These are phyloP conservation scores for Wallacemonas sp. DNA, from an alignment of 208 protist genomes.

Conservation along the genomic window DNA sequence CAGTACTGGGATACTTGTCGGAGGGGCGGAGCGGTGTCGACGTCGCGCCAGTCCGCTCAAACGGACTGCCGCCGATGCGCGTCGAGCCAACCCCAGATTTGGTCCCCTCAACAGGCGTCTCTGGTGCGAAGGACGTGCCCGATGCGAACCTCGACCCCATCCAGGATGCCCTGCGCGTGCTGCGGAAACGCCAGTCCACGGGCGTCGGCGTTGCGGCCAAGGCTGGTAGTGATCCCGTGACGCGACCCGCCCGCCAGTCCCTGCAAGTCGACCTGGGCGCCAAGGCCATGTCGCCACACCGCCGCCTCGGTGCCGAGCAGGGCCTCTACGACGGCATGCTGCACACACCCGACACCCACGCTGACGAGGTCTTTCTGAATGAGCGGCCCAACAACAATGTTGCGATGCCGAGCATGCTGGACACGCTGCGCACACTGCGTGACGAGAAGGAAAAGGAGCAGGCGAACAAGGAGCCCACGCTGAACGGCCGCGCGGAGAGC, in stretches of 20 bases:
- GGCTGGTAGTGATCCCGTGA: not conserved
- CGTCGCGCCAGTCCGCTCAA: not conserved
- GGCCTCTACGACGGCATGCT: constrained; percentile 38
- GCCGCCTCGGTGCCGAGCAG: constrained; percentile 15
- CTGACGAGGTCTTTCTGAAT: constrained; percentile 25
- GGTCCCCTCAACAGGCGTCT: constrained; percentile 5
- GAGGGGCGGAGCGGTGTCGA: not conserved
- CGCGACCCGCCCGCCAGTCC: not conserved
- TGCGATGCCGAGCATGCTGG: constrained; percentile 68
- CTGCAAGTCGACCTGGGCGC: constrained; percentile 4
- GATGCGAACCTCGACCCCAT: constrained; percentile 13
- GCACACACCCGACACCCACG: constrained; percentile 23
- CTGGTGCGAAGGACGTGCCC: constrained; percentile 7
- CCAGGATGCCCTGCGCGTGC: constrained; percentile 18
- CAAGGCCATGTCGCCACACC: constrained; percentile 16
- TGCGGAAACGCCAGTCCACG: not conserved
- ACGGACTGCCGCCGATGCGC: constrained; percentile 4
- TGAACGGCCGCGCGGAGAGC: constrained; percentile 10
- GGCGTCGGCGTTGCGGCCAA: not conserved
- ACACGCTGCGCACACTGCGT: constrained; percentile 55
- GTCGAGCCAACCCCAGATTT: not conserved
- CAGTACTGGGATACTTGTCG: too few species aligned
- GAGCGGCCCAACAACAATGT: constrained; percentile 18
- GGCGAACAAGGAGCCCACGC: not conserved
- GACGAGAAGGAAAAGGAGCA: constrained; percentile 19